A percentile compares a stretch with the other conserved stretches of the same genome.
Evolutionary conservation across 2,329 filamentous ascomycete genomes (phyloP).

Genomic region (Ophiostoma piceae): DNA sequence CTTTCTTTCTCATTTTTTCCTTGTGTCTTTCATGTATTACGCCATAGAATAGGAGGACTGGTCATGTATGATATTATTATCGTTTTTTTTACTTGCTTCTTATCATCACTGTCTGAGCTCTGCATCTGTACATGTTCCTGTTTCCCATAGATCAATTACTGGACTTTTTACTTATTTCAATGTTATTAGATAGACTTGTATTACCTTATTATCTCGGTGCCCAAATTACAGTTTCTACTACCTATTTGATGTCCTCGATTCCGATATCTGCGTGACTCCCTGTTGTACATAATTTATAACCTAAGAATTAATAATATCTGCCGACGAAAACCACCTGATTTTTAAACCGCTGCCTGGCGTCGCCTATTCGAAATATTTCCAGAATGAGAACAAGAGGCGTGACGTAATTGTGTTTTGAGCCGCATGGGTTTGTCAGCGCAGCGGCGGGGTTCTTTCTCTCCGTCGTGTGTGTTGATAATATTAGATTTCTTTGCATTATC

Average conservation of each 20-base stretch:
- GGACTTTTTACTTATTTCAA: not conserved
- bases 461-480: too few relatives aligned
- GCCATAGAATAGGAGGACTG: conserved; percentile 5
- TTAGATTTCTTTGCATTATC: too few relatives aligned
- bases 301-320: not conserved
- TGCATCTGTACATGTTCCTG: not conserved
- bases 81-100: not conserved
- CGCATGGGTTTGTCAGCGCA: not conserved
- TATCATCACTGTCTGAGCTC: not conserved
- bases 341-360: not conserved
- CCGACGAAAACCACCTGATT: not conserved
- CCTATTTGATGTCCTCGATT: not conserved
- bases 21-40: not conserved
- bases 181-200: not conserved
- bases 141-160: not conserved
- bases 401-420: conserved; percentile 1
- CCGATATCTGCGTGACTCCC: not conserved
- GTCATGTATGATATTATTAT: conserved; percentile 1
- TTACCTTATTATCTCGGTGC: not conserved
- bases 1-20: conserved; percentile 7
- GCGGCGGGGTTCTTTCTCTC: not conserved
- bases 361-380: not conserved
- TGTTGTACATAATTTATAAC: not conserved
- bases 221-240: not conserved
- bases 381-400: not conserved